A percentile compares a stretch with the other conserved stretches of the same genome.
These are phyloP conservation scores for Anthracocystis walkeri DNA, from an alignment of 1,284 basidiomycete genomes.

Conservation along the genomic window DNA sequence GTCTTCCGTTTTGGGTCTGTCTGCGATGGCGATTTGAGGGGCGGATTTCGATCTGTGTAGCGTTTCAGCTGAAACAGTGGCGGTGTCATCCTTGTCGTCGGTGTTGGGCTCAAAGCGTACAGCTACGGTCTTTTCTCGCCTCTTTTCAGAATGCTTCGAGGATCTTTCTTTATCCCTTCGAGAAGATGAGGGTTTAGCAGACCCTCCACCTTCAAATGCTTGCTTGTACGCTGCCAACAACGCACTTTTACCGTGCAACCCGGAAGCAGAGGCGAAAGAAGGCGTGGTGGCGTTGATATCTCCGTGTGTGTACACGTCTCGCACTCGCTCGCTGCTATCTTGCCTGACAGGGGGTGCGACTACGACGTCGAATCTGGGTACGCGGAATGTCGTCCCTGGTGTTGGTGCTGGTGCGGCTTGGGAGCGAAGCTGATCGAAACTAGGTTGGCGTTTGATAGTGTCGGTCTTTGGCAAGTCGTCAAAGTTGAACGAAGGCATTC, in stretches of 20 bases:
- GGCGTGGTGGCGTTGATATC: slow-evolving; percentile 28
- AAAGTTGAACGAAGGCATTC: slow-evolving; percentile 32
- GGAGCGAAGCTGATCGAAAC: slow-evolving; percentile 26
- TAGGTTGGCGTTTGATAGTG: slow-evolving; percentile 24
- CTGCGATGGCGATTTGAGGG: slow-evolving; percentile 19
- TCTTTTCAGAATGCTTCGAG: slow-evolving; percentile 25
- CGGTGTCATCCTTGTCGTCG: neutral
- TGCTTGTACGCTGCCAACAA: slow-evolving; percentile 46
- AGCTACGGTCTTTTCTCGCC: slow-evolving; percentile 39
- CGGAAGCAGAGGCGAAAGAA: slow-evolving; percentile 24
- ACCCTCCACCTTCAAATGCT: slow-evolving; percentile 19
- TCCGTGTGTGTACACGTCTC: neutral
- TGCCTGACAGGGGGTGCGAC: neutral
- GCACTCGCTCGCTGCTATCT: slow-evolving; percentile 1
- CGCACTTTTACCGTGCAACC: slow-evolving; percentile 32
- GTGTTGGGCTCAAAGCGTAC: slow-evolving; percentile 31
- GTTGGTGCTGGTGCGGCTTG: neutral
- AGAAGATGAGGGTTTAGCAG: slow-evolving; percentile 12
- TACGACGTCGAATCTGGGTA: slow-evolving; percentile 31
- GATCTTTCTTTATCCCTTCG: slow-evolving; percentile 22
- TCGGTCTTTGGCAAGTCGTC: slow-evolving; percentile 19
- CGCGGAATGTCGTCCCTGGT: slow-evolving; percentile 14
- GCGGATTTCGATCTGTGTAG: slow-evolving; percentile 30
- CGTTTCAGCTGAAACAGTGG: neutral
- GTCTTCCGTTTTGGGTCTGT: neutral